These are phyloP conservation scores for Irpex rosettiformis DNA, from an alignment of 1,284 basidiomycete species.

Conservation along the genomic window DNA sequence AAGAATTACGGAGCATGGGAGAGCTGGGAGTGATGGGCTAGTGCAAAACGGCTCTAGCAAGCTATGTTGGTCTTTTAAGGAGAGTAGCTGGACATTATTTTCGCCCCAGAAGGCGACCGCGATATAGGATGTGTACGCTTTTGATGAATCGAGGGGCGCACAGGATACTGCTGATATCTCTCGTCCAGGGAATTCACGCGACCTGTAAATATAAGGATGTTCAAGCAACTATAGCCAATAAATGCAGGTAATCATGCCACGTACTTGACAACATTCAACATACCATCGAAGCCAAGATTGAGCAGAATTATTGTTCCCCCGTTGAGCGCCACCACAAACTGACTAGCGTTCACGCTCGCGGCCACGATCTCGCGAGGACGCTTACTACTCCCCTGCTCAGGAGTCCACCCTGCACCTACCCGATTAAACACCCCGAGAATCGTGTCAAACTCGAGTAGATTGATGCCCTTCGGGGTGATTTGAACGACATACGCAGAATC, in stretches of 20 bases:
- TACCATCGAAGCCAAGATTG: constrained; percentile 38
- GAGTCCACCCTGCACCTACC: constrained; percentile 32
- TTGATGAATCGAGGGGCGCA: constrained; percentile 45
- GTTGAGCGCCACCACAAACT: constrained; percentile 63
- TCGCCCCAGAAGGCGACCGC: constrained; percentile 79
- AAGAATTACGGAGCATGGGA: constrained; percentile 72
- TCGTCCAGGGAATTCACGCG: constrained; percentile 22
- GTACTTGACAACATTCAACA: constrained; percentile 37
- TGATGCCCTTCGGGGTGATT: constrained; percentile 58
- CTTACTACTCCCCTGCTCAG: constrained; percentile 27
- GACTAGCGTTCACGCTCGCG: constrained; percentile 61
- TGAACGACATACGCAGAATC: constrained; percentile 64
- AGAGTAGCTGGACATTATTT: constrained; percentile 60
- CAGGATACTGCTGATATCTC: constrained; percentile 71
- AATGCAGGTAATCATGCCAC: constrained; percentile 15
- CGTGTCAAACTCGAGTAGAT: constrained; percentile 51
- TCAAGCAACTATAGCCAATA: background rate
- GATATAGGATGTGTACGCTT: constrained; percentile 44
- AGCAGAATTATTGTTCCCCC: constrained; percentile 56
- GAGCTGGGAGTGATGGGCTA: constrained; percentile 46
- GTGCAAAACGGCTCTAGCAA: constrained; percentile 42
- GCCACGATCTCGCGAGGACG: constrained; percentile 54
- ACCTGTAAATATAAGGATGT: constrained; percentile 7
- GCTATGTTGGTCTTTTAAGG: constrained; percentile 32
- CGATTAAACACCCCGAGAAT: constrained; percentile 30